These are phyloP conservation scores for Aspergillus jensenii DNA, from an alignment of 2,329 filamentous ascomycete species.

Conservation along the genomic window DNA sequence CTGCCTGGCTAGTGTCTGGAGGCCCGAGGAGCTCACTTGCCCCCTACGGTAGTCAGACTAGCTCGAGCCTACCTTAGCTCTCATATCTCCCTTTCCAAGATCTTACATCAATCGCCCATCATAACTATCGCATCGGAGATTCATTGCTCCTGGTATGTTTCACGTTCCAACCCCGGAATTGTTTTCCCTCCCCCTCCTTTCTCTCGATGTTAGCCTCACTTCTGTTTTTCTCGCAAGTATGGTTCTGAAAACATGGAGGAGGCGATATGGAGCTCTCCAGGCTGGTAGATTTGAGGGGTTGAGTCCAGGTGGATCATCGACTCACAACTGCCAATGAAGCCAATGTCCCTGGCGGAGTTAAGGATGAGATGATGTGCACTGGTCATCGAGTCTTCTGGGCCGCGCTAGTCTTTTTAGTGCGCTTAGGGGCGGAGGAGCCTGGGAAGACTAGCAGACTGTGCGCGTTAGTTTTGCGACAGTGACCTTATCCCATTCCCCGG, in stretches of 20 bases:
- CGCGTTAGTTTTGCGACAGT: background rate
- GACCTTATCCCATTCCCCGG: background rate
- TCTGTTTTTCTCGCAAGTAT: too few species aligned
- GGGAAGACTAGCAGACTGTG: background rate
- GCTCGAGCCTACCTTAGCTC: too few species aligned
- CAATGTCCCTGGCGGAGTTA: conserved; percentile 19
- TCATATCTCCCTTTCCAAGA: background rate
- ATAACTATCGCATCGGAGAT: background rate
- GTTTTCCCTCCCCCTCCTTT: background rate
- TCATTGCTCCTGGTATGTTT: background rate
- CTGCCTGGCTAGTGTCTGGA: too few species aligned
- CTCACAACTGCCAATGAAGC: conserved; percentile 17
- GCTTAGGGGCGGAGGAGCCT: background rate
- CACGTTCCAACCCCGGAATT: background rate
- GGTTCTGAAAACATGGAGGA: too few species aligned
- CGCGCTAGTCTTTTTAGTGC: conserved; percentile 6
- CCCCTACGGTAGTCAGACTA: too few species aligned
- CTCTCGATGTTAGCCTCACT: background rate
- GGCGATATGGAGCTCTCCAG: background rate
- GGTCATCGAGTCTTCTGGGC: conserved; percentile 18
- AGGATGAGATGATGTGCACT: conserved; percentile 20
- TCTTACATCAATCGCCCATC: background rate
- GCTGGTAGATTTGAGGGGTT: conserved; percentile 20
- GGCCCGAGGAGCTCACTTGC: too few species aligned
- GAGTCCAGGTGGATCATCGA: conserved; percentile 15